These are phyloP conservation scores for Malassezia sympodialis DNA, from an alignment of 1,284 basidiomycete genomes.

Conservation along the genomic window DNA sequence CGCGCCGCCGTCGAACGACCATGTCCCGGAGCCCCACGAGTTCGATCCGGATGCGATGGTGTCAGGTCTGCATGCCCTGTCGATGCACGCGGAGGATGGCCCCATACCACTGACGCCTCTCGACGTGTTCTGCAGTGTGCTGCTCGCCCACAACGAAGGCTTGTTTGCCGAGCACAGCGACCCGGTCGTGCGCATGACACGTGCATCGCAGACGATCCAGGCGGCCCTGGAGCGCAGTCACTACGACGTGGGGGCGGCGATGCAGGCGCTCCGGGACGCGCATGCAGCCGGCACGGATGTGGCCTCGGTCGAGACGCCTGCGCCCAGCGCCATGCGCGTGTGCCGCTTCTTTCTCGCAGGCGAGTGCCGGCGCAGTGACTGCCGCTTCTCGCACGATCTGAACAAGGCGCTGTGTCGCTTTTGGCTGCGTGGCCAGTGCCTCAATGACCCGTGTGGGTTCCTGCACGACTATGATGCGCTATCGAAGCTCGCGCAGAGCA, in stretches of 20 bases:
- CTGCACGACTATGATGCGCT: slow-evolving; percentile 52
- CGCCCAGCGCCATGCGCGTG: slow-evolving; percentile 51
- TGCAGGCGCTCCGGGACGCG: slow-evolving; percentile 72
- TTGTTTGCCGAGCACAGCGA: slow-evolving; percentile 2
- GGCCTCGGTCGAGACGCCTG: background rate
- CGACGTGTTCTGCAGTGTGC: slow-evolving; percentile 13
- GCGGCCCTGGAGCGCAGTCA: slow-evolving; percentile 73
- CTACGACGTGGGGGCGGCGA: slow-evolving; percentile 85
- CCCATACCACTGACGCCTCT: slow-evolving; percentile 7
- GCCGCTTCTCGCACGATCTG: slow-evolving; percentile 62
- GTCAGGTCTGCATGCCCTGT: background rate
- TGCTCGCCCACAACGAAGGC: slow-evolving; percentile 5
- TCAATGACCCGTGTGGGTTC: slow-evolving; percentile 43
- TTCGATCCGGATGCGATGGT: background rate
- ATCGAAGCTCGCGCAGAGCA: slow-evolving; percentile 55
- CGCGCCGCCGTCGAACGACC: background rate
- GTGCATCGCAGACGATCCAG: slow-evolving; percentile 48
- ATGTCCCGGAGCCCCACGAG: background rate
- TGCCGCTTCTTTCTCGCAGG: slow-evolving; percentile 94
- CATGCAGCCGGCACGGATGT: background rate
- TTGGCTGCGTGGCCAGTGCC: slow-evolving; percentile 81
- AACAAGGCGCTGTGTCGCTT: slow-evolving; percentile 74
- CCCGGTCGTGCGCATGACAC: background rate
- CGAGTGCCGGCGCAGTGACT: slow-evolving; percentile 88
- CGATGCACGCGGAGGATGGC: background rate